A percentile compares a stretch with the other conserved stretches of the same genome.
Conservation (phyloP, 139 green algal species). For the Tetradesmus obliquus region DNA sequence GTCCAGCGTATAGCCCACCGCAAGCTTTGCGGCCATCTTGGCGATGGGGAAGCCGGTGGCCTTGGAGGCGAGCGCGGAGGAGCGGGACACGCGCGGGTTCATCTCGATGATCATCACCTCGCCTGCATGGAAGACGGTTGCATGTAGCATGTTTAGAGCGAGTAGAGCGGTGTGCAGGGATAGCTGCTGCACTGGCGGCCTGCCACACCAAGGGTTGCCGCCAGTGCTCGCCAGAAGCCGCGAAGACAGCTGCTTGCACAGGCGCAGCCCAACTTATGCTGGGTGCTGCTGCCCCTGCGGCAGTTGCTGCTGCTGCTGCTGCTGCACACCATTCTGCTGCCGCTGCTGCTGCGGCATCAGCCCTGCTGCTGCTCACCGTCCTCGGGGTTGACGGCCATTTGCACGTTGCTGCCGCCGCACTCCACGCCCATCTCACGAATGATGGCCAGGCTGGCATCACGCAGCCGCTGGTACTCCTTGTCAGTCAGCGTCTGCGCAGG, state of each 20-base stretch:
- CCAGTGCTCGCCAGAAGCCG: conserved; percentile 21
- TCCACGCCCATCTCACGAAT: conserved; percentile 99
- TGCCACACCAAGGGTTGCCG: background rate
- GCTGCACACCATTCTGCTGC: background rate
- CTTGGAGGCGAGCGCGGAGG: conserved; percentile 99
- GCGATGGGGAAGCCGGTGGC: conserved; percentile 97
- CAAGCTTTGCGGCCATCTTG: conserved; percentile 99
- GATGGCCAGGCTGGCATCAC: conserved; percentile 67
- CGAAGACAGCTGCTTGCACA: background rate
- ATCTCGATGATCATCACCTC: conserved; percentile 99
- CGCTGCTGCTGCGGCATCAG: background rate
- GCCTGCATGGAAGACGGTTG: conserved; percentile 67
- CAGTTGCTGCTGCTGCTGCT: background rate
- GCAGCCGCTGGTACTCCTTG: conserved; percentile 98
- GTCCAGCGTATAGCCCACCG: conserved; percentile 97
- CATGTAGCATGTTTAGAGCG: background rate
- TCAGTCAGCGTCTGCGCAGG: conserved; percentile 86
- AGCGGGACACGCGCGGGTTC: conserved; percentile 98
- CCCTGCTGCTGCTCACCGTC: conserved; percentile 54
- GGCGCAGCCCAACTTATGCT: background rate
- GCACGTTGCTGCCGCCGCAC: conserved; percentile 98
- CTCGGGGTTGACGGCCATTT: conserved; percentile 96
- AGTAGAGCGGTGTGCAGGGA: conserved; percentile 76
- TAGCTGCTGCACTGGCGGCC: conserved; percentile 57
- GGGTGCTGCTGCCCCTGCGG: background rate